Base-by-base conservation (phyloP, 495 filamentous ascomycete genomes). In the Astrothelium subdiscretum region DNA sequence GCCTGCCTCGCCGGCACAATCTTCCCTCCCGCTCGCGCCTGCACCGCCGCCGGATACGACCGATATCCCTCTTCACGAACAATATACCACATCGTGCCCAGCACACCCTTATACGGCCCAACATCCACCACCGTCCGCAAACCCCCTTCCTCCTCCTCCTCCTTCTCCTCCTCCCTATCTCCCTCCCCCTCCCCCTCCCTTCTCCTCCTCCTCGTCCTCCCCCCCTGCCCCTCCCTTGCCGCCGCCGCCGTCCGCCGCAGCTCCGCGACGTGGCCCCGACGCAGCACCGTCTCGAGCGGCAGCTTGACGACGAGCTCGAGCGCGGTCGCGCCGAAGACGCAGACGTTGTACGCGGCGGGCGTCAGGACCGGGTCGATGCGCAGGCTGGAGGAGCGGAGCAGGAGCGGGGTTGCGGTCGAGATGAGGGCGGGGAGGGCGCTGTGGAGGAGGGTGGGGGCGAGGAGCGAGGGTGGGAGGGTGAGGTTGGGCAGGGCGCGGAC, bases 281-380 rank as follows among this genome's bases (percentile, higher is more conserved):
- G 84, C 6, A 97, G 81, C 11, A 96, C 88, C 2, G 94, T 97
- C 70, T 98, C 94, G 20, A 97, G 79, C 0, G 94, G 94, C 15
- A 97, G 81, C 63, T 89, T 87, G 62, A 96, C 75, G 63, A 88
- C 88, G 13, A 97, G 79, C 43, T 95, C 95, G n/a, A 83, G 78
- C 1, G 82, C 82, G 18, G 87, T 87, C 51, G 87, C 81, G 63
- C 88, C 73, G 75, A 96, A 96, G 48, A 85, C 85, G 62, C 84
- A 82, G 59, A 96, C 68, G 38, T 84, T 87, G 79, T 91, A 96
- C 32, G 85, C 77, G 29, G 82, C 83, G 0, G 94, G 92, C 6
- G 90, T 87, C n/a, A 87, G 71, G 60, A 94, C 78, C 5, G 88
- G 87, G 73, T 96, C 90, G 67, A 97, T 84, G 20, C 64, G 85